Evolutionary conservation across 257 asterid genomes (phyloP).

Genomic region (Primulina eburnea): DNA sequence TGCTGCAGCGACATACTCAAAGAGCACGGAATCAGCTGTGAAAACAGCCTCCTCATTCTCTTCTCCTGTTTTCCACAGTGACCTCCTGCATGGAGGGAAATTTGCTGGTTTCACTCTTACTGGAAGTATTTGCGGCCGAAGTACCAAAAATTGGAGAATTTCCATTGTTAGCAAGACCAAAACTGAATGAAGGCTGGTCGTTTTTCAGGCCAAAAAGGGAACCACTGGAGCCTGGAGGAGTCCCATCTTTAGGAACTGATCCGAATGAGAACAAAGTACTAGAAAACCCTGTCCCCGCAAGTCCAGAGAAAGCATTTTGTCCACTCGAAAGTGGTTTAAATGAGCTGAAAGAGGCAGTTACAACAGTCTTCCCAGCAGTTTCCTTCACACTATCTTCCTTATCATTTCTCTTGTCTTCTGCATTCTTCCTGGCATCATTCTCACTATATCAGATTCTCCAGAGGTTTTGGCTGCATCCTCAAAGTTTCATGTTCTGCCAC

Average conservation of each 20-base stretch:
- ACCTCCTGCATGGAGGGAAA: conserved; percentile 60
- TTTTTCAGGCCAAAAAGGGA: conserved; percentile 41
- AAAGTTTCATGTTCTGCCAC: conserved; percentile 33
- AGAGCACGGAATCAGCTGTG: conserved; percentile 67
- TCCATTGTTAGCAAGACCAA: conserved; percentile 45
- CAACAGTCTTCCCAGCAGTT: conserved; percentile 42
- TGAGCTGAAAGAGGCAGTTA: conserved; percentile 62
- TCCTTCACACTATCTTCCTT: conserved; percentile 35
- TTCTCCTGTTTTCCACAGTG: conserved; percentile 68
- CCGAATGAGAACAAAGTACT: conserved; percentile 75
- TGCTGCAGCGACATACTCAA: conserved; percentile 58
- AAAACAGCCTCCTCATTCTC: conserved; percentile 68
- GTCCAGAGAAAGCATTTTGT: conserved; percentile 89
- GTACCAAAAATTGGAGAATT: conserved; percentile 39
- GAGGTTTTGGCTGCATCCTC: conserved; percentile 30
- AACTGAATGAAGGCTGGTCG: conserved; percentile 38
- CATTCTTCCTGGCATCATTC: conserved; percentile 26
- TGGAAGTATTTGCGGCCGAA: conserved; percentile 30
- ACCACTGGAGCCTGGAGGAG: conserved; percentile 32
- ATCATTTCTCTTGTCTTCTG: conserved; percentile 33
- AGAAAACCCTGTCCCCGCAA: conserved; percentile 86
- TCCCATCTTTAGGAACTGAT: conserved; percentile 46
- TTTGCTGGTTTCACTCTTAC: conserved; percentile 44
- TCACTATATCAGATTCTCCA: conserved; percentile 27
- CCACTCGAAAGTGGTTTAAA: conserved; percentile 71